Base-by-base conservation (phyloP, 441 rosid species). In the Pelargonium australe region DNA sequence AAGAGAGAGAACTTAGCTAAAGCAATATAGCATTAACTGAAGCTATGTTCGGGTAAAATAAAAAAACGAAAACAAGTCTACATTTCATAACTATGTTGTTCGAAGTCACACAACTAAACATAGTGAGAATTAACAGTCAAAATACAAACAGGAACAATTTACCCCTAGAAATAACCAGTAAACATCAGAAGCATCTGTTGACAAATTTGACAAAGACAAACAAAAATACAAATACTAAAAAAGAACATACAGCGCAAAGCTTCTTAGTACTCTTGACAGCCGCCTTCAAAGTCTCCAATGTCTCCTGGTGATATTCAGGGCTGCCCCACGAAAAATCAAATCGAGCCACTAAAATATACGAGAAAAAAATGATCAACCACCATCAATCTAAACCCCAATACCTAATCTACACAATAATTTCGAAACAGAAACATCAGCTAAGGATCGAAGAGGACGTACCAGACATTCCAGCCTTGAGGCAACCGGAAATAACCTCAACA, bases 391-490 rank as follows among this genome's bases (percentile, higher is more conserved):
- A 72, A 17, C 55, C 28, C 68, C 1, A 16, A 14, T 2, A 11
- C 7, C 23, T 8, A 25, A n/a, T 10, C 28, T 44, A 40, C 47
- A 7, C 60, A 70, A 64, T 9, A 34, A 43, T 58, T 47, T 58
- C 12, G 58, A 17, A 2, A 12, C 28, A 31, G 23, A 63, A 51
- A 63, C 17, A 20, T 25, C 45, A 34, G 0, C 17, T 7, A 58
- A 58, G 2, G 3, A 16, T 16, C 25, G 65, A 41, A 62, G 23
- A 64, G 34, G 9, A 2, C 37, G 13, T 69, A 92, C 98, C 98
- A 0, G 98, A 95, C 99, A 95, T 95, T 72, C 97, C 97, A 67
- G 95, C 92, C 75, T 87, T 90, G 51, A 95, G 91, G 79, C 98
- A 95, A 0, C 90, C 85, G 17, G 97, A 84, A 69, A 92, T 84